Evolutionary conservation across 2,329 filamentous ascomycete genomes (phyloP), one percentile per base, ranked within the genome.

Genomic region (Microcera coccophila): DNA sequence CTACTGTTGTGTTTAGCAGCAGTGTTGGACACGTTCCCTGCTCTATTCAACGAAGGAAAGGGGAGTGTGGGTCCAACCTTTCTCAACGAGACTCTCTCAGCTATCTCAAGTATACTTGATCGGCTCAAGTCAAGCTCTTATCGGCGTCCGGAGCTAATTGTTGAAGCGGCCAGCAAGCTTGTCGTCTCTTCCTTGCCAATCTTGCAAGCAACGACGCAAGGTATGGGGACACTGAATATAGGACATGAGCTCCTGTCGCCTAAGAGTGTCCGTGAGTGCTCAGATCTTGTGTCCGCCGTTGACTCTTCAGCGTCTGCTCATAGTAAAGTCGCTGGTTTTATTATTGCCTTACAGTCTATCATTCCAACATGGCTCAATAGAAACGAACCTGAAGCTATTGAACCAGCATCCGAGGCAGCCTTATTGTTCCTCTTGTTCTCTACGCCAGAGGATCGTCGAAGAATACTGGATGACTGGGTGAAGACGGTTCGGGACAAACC

Each of bases 101-200:
- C 53, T 17, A 44, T 63, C 4, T 55, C 58, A 43, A 21, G 48
- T 0, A 68, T 76, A 5, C 56, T 81, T 11, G 53, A 62, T 17
- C 65, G 72, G 36, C 64, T 69, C 34, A 62, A 65, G 34, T 57
- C 58, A 1, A 70, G 66, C 0, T 67, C 67, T 2, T 77, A 74
- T 49, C 72, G 84, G 15, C 77, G 78, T 18, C 81, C 79, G 0
- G 84, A 87, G 44, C 69, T 86, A 17, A 72, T 85, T 4, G 78
- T 79, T 19, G 81, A 85, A 53, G 78, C 80, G 0, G 72, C 73
- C 12, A 75, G 79, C 52, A 70, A 68, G n/a, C 68, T 87, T 1
- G 68, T 84, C 10, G 68, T 77, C 5, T 73, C 81, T 4, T 61
- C 68, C 0, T 62, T 73, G 9, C 76, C 78, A 1, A 41, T 75